Percentiles rank a stretch among this genome's conserved stretches.
phyloP scores from a whole-genome alignment of 1,139 yeast species.

The Candida neerlandica region DNA sequence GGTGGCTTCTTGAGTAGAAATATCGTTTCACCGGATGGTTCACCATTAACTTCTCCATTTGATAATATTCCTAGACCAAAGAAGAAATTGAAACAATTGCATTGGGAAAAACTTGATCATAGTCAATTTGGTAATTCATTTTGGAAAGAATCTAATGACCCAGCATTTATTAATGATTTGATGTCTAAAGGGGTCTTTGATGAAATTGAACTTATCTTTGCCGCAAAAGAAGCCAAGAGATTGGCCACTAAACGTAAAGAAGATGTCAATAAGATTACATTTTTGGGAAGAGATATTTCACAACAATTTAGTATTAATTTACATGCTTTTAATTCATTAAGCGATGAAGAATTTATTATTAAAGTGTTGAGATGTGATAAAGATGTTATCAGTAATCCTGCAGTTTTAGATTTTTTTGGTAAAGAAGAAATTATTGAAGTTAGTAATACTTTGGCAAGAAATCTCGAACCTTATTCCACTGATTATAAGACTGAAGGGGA shows the following conservation, averaged over 20 bases:
- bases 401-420: conserved; percentile 70
- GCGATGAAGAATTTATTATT: conserved; percentile 58
- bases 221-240: conserved; percentile 73
- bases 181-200: conserved; percentile 72
- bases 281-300: conserved; percentile 68
- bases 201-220: conserved; percentile 73
- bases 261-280: conserved; percentile 55
- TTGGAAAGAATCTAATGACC: conserved; percentile 52
- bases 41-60: conserved; percentile 33
- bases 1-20: not conserved
- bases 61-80: conserved; percentile 74
- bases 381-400: conserved; percentile 55
- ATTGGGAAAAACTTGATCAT: conserved; percentile 78
- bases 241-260: conserved; percentile 51
- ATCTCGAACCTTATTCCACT: conserved; percentile 66
- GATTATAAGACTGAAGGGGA: conserved; percentile 49
- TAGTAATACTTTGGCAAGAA: conserved; percentile 62
- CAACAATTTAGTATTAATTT: conserved; percentile 81
- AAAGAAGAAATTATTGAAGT: conserved; percentile 70
- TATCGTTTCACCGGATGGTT: conserved; percentile 23
- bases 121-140: conserved; percentile 57
- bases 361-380: conserved; percentile 67
- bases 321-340: conserved; percentile 55
- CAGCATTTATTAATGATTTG: conserved; percentile 58
- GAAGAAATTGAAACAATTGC: conserved; percentile 76